Percentiles rank a stretch among this genome's conserved stretches.
phyloP scores from a whole-genome alignment of 179 eudicot species.

The Silene vulgaris region DNA sequence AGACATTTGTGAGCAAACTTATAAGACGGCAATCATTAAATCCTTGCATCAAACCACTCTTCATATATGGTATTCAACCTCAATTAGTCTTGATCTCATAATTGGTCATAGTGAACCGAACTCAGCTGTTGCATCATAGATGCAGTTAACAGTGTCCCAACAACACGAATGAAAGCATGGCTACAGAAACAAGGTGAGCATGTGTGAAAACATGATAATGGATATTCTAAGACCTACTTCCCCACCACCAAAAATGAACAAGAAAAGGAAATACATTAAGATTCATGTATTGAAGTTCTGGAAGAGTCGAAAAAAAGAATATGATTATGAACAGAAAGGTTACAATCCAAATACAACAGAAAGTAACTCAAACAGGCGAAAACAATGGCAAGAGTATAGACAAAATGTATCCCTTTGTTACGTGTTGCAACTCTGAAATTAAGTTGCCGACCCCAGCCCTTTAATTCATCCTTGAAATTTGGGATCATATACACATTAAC shows the following conservation, averaged over 20 bases:
- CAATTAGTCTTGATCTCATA: neutral
- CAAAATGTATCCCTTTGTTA: conserved; percentile 1
- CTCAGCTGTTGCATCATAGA: neutral
- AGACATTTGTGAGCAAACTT: neutral
- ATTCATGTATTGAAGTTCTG: neutral
- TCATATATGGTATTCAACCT: neutral
- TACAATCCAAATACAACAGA: neutral
- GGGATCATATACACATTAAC: too few relatives aligned
- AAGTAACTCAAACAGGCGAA: conserved; percentile 1
- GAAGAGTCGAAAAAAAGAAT: neutral
- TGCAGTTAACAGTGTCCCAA: neutral
- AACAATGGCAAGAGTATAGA: neutral
- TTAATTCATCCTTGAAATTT: neutral
- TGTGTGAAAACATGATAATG: neutral
- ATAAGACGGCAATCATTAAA: neutral
- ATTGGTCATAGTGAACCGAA: neutral
- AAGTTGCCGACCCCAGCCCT: neutral
- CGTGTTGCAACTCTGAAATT: conserved; percentile 4
- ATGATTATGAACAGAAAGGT: neutral
- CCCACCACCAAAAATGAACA: neutral
- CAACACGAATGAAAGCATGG: neutral
- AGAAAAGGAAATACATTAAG: neutral
- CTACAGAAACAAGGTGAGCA: neutral
- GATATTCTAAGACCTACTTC: conserved; percentile 8
- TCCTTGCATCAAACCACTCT: neutral